Percentiles rank a stretch among this genome's conserved stretches.
Evolutionary conservation across 2,329 filamentous ascomycete genomes (phyloP).

Genomic region (Emericellopsis atlantica): DNA sequence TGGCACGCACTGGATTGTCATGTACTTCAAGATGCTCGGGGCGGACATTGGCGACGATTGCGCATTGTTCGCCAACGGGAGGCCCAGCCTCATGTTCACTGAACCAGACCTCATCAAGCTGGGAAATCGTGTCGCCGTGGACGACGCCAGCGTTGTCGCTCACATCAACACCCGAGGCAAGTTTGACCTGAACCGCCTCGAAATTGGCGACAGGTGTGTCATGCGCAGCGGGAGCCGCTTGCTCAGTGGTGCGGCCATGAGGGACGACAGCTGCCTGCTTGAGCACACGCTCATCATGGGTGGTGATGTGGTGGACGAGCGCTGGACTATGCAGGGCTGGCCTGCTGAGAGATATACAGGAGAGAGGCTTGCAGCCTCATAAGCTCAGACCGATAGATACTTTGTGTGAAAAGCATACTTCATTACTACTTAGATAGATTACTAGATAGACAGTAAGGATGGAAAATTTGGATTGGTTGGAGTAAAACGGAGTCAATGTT

Average conservation of each 20-base stretch:
- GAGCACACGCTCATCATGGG: constrained; percentile 46
- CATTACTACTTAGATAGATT: too few relatives aligned
- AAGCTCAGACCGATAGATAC: too few relatives aligned
- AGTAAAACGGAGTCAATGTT: too few relatives aligned
- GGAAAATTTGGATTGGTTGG: too few relatives aligned
- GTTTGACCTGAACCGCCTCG: constrained; percentile 38
- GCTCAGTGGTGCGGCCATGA: constrained; percentile 39
- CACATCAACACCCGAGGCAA: constrained; percentile 45
- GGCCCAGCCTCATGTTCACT: constrained; percentile 39
- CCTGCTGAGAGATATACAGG: constrained; percentile 18
- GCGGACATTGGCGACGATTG: constrained; percentile 41
- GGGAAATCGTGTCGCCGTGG: constrained; percentile 38
- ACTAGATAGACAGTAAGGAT: too few relatives aligned
- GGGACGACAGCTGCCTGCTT: constrained; percentile 35
- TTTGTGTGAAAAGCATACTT: too few relatives aligned
- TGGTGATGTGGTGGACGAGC: constrained; percentile 39
- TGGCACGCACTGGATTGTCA: constrained; percentile 35
- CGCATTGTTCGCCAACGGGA: constrained; percentile 39
- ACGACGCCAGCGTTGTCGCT: constrained; percentile 41
- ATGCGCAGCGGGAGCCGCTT: constrained; percentile 37
- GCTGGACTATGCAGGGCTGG: constrained; percentile 41
- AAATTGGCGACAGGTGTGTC: constrained; percentile 37
- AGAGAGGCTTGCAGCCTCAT: neutral
- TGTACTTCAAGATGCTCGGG: constrained; percentile 41
- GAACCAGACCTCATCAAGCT: constrained; percentile 42